These are phyloP conservation scores for Chernovozyma sophiae-reginae DNA, from an alignment of 1,139 yeast genomes.

Conservation along the genomic window DNA sequence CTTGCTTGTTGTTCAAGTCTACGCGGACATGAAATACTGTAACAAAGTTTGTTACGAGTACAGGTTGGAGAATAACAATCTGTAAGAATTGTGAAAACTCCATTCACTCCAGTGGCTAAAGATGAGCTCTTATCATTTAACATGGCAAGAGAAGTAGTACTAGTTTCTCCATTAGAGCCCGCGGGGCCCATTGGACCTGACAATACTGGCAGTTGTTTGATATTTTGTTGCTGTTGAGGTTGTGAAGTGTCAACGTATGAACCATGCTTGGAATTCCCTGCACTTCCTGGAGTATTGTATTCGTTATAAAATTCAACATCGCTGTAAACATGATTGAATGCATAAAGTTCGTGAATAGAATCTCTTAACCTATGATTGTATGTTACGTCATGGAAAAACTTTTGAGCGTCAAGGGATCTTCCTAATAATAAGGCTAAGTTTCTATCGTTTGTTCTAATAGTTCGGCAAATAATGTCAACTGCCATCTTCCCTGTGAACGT, in stretches of 20 bases:
- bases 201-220: constrained; percentile 9
- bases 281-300: constrained; percentile 11
- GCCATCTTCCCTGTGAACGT: constrained; percentile 95
- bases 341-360: constrained; percentile 82
- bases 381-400: constrained; percentile 91
- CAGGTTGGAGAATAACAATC: constrained; percentile 98
- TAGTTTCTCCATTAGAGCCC: constrained; percentile 1
- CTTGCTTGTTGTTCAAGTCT: constrained; percentile 95
- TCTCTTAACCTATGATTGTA: constrained; percentile 91
- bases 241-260: constrained; percentile 21
- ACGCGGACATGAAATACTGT: constrained; percentile 96
- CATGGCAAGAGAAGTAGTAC: constrained; percentile 1
- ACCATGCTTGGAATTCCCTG: constrained; percentile 26
- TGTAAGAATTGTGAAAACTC: constrained; percentile 87
- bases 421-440: constrained; percentile 86
- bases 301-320: constrained; percentile 34
- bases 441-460: constrained; percentile 86
- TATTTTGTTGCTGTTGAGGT: constrained; percentile 11
- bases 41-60: constrained; percentile 81
- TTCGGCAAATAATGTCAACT: constrained; percentile 79
- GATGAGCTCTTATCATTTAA: constrained; percentile 8
- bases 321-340: constrained; percentile 60
- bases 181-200: constrained; percentile 9
- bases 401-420: constrained; percentile 90
- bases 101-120: constrained; percentile 55